Evolutionary conservation across 805 yeast species (phyloP), one percentile per base, ranked within the genome.

Genomic region (Nadsonia fulvescens): DNA sequence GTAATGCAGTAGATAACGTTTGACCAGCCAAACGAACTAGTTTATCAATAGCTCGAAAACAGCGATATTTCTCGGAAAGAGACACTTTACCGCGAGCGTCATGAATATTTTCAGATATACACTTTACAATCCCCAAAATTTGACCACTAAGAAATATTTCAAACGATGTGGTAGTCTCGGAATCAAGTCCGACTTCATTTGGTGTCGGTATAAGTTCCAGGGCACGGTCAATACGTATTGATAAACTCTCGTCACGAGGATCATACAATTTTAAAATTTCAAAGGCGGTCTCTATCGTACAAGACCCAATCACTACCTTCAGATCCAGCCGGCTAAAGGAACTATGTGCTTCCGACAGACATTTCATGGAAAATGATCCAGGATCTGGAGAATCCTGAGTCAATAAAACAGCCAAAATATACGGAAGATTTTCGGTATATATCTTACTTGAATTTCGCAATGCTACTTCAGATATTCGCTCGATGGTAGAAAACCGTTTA

Each of bases 21-120:
- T 58, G 53, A 5, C 62, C 61, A 2, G 68, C 52, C 2, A 68
- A 48, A 22, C 60, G 56, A 5, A 77, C 66, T 13, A 86, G 49
- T 31, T 73, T 66, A 19, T 71, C 66, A 15, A 86, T 63, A 1
- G 93, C 94, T 30, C 67, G 56, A 3, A 86, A 57, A 2, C 86
- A 72, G 18, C 66, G 61, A 2, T 71, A 53, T 41, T 77, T 81
- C 25, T 76, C 82, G 26, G 72, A 55, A 37, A 63, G 72, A 0
- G 92, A 78, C 22, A 68, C 69, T 20, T 66, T 59, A 1, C 89
- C 89, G 34, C 64, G 67, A 8, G 66, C 60, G 33, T 75, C 79
- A 39, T 79, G 74, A 19, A 83, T 68, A 12, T 71, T 67, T 35
- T 78, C 82, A 4, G 92, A 73, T 38, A 83, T 77, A 23, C 66